These are phyloP conservation scores for Paramecium sexaurelia DNA, from an alignment of 73 alveolate species.

Conservation along the genomic window DNA sequence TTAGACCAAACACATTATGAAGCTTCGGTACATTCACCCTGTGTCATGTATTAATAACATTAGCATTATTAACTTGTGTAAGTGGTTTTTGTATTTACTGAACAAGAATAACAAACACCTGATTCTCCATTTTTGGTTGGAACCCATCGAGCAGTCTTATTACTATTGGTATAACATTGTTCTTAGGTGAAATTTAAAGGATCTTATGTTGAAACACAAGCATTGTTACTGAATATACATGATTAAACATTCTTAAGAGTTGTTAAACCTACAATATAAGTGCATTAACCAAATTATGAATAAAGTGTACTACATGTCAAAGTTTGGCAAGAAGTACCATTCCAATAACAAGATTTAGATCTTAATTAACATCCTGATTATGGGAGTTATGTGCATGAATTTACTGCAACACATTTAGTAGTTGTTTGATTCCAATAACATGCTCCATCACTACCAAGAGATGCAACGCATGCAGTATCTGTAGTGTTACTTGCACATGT, in stretches of 20 bases:
- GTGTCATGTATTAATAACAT: neutral
- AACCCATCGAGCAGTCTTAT: neutral
- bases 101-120: neutral
- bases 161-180: neutral
- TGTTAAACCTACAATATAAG: neutral
- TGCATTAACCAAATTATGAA: neutral
- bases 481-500: neutral
- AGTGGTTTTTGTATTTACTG: neutral
- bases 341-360: neutral
- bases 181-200: neutral
- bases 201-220: neutral
- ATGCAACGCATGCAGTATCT: neutral
- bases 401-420: neutral
- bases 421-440: neutral
- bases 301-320: neutral
- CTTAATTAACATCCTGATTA: neutral
- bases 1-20: neutral
- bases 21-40: neutral
- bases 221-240: neutral
- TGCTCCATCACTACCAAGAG: neutral
- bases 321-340: neutral
- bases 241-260: neutral
- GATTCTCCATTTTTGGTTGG: neutral
- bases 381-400: neutral
- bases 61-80: neutral